These are phyloP conservation scores for Aspergillus tanneri DNA, from an alignment of 2,329 filamentous ascomycete species.

Conservation along the genomic window DNA sequence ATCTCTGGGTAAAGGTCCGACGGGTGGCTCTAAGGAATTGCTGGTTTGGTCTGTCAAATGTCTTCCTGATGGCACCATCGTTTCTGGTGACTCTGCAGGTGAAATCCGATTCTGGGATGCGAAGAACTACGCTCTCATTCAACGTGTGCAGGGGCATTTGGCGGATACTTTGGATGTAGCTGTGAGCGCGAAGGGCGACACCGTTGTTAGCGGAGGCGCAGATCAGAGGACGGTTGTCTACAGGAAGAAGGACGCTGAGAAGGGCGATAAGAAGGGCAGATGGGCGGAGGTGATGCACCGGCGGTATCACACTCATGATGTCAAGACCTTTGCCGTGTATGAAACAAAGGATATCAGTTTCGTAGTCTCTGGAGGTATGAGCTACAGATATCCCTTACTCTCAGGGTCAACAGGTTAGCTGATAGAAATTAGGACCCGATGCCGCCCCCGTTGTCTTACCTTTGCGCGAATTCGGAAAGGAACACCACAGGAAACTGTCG, in stretches of 20 bases:
- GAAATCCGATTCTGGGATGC: slow-evolving; percentile 93
- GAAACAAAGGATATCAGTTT: slow-evolving; percentile 82
- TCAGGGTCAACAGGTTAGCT: slow-evolving; percentile 7
- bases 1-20: slow-evolving; percentile 76
- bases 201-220: slow-evolving; percentile 86
- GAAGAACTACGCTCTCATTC: slow-evolving; percentile 82
- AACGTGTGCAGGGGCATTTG: slow-evolving; percentile 81
- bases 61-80: slow-evolving; percentile 80
- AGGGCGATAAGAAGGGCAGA: slow-evolving; percentile 57
- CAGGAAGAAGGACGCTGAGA: slow-evolving; percentile 55
- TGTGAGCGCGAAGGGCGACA: slow-evolving; percentile 73
- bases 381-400: background rate
- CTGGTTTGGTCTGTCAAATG: slow-evolving; percentile 93
- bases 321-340: slow-evolving; percentile 89
- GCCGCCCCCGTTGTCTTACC: slow-evolving; percentile 79
- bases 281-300: slow-evolving; percentile 88
- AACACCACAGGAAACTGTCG: slow-evolving; percentile 80
- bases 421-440: slow-evolving; percentile 66
- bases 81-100: slow-evolving; percentile 92
- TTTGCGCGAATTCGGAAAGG: slow-evolving; percentile 70
- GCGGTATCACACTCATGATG: slow-evolving; percentile 87
- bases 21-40: slow-evolving; percentile 76
- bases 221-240: slow-evolving; percentile 85
- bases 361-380: slow-evolving; percentile 82
- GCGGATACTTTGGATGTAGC: slow-evolving; percentile 90